Evolutionary conservation across 23 red algal genomes (phyloP).

Genomic region (Gracilaria domingensis): DNA sequence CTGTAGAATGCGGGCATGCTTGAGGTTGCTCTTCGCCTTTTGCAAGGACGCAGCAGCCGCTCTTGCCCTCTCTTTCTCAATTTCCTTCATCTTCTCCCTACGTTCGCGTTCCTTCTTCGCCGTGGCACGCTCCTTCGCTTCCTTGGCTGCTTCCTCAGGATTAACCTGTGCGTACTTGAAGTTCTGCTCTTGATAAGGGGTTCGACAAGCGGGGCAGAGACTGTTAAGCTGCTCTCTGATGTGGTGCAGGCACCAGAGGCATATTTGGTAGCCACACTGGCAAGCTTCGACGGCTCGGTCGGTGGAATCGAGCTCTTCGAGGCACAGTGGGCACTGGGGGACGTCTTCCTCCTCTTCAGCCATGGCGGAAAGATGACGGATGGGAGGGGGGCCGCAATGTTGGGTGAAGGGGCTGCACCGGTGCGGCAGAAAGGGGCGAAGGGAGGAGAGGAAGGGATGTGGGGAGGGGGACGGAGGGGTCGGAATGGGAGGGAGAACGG

Average conservation of each 20-base stretch:
- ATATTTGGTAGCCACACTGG: conserved; percentile 90
- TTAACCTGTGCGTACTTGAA: conserved; percentile 86
- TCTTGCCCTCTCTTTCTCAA: conserved; percentile 78
- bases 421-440: neutral
- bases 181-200: conserved; percentile 95
- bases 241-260: conserved; percentile 93
- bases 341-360: conserved; percentile 72
- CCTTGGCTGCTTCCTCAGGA: conserved; percentile 71
- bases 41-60: conserved; percentile 58
- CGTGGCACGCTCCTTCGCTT: conserved; percentile 77
- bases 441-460: neutral
- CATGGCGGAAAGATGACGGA: conserved; percentile 36
- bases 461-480: neutral
- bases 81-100: conserved; percentile 62
- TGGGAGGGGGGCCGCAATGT: neutral
- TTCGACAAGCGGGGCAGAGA: conserved; percentile 95
- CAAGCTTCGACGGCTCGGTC: conserved; percentile 89
- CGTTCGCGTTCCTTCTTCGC: conserved; percentile 85
- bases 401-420: neutral
- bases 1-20: conserved; percentile 83
- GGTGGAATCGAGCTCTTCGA: conserved; percentile 94
- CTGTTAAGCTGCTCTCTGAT: conserved; percentile 87
- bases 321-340: conserved; percentile 87
- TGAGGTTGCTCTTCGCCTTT: conserved; percentile 82
- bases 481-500: neutral